A percentile compares a stretch with the other conserved stretches of the same genome.
phyloP scores from a whole-genome alignment of 2,329 filamentous ascomycete genomes.

The Macroventuria anomochaeta region DNA sequence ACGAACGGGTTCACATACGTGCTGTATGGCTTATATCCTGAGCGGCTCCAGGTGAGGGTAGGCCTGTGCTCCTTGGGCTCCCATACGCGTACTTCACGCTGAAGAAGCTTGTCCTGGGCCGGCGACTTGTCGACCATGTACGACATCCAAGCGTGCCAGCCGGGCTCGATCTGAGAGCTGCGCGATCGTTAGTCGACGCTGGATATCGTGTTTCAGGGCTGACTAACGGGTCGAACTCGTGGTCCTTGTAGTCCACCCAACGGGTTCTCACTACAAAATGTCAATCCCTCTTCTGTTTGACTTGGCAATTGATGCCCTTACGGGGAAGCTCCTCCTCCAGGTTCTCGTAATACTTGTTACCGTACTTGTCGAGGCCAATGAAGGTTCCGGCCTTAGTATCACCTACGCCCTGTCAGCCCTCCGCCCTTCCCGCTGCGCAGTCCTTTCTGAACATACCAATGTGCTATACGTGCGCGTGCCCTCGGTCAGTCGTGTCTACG shows the following conservation, averaged over 20 bases:
- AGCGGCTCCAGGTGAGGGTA: conserved; percentile 76
- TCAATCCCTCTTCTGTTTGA: conserved; percentile 14
- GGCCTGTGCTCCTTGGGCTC: conserved; percentile 75
- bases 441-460: conserved; percentile 42
- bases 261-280: conserved; percentile 76
- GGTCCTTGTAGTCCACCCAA: conserved; percentile 96
- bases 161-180: conserved; percentile 85
- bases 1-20: conserved; percentile 70
- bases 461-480: conserved; percentile 37
- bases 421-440: not conserved
- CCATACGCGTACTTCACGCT: conserved; percentile 73
- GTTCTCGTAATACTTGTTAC: conserved; percentile 99
- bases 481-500: conserved; percentile 35
- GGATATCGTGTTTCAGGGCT: not conserved
- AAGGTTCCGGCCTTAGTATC: conserved; percentile 94
- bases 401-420: conserved; percentile 62
- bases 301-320: conserved; percentile 56
- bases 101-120: conserved; percentile 73
- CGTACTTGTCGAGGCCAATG: conserved; percentile 84
- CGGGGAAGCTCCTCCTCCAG: conserved; percentile 84
- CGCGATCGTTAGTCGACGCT: conserved; percentile 46
- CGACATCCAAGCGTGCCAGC: conserved; percentile 98
- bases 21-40: conserved; percentile 90
- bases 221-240: conserved; percentile 78
- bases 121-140: conserved; percentile 91